A percentile compares a stretch with the other conserved stretches of the same genome.
Conservation (phyloP, 495 filamentous ascomycete genomes). For the Parathielavia appendiculata region DNA sequence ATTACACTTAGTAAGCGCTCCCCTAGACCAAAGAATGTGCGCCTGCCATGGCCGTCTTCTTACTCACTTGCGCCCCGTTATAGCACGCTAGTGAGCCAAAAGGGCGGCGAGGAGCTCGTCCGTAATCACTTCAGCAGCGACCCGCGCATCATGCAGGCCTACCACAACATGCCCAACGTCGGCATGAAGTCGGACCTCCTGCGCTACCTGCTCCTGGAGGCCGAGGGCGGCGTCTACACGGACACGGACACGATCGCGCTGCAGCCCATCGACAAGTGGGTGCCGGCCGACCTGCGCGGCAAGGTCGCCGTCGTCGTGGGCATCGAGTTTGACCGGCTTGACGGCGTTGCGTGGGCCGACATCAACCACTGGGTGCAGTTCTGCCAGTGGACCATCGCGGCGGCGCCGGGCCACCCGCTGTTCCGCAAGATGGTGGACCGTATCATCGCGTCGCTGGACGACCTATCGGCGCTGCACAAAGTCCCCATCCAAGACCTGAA, state of each 20-base stretch:
- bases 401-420: slow-evolving; percentile 36
- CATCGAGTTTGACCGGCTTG: slow-evolving; percentile 35
- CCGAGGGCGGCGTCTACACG: slow-evolving; percentile 49
- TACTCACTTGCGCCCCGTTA: not conserved
- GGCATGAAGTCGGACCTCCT: slow-evolving; percentile 51
- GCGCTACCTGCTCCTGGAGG: slow-evolving; percentile 48
- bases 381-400: slow-evolving; percentile 41
- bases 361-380: slow-evolving; percentile 36
- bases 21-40: not conserved
- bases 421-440: slow-evolving; percentile 33
- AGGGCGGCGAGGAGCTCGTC: slow-evolving; percentile 27
- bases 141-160: slow-evolving; percentile 42
- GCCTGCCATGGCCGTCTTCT: not conserved
- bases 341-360: slow-evolving; percentile 26
- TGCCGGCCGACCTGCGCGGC: slow-evolving; percentile 38
- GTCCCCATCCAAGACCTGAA: slow-evolving; percentile 29
- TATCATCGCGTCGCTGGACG: slow-evolving; percentile 31
- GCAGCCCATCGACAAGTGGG: slow-evolving; percentile 40
- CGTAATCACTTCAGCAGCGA: slow-evolving; percentile 23
- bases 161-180: slow-evolving; percentile 38
- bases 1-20: slow-evolving; percentile 13
- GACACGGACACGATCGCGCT: slow-evolving; percentile 51
- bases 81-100: slow-evolving; percentile 22
- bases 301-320: slow-evolving; percentile 33
- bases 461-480: slow-evolving; percentile 25